phyloP scores from a whole-genome alignment of 495 filamentous ascomycete species.

The Penicillium subrubescens region DNA sequence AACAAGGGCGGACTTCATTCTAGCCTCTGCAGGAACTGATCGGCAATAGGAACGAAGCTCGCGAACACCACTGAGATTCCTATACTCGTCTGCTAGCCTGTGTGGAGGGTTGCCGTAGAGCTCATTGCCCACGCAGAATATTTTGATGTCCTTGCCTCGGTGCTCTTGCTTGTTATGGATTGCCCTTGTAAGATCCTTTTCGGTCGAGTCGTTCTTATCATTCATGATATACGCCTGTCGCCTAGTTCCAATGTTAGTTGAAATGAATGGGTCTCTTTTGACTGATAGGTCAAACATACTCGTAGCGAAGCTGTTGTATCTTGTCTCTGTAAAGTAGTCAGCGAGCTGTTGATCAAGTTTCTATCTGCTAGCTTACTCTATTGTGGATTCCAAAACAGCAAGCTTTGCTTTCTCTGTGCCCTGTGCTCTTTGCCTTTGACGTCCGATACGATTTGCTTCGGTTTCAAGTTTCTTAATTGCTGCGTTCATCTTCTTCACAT shows the following conservation, averaged over 20 bases:
- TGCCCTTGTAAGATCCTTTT: not conserved
- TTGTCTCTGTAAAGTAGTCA: not conserved
- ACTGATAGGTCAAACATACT: not conserved
- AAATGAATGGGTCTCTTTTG: not conserved
- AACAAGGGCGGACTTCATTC: not conserved
- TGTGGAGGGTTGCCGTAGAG: not conserved
- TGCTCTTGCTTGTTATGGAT: not conserved
- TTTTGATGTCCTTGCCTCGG: not conserved
- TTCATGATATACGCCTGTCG: not conserved
- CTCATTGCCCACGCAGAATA: not conserved
- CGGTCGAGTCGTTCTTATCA: not conserved
- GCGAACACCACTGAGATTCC: not conserved
- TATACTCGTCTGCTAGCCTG: not conserved
- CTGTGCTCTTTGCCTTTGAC: not conserved
- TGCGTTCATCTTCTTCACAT: not conserved
- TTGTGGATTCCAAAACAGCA: not conserved
- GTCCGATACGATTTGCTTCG: not conserved
- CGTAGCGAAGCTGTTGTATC: not conserved
- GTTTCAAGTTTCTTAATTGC: not conserved
- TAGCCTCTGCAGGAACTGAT: not conserved
- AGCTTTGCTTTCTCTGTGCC: not conserved
- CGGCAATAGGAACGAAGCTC: not conserved
- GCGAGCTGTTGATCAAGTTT: not conserved
- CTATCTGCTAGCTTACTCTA: not conserved
- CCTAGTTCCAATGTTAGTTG: not conserved